phyloP scores from a whole-genome alignment of 1,284 basidiomycete genomes.

The Irpex lacteus region DNA sequence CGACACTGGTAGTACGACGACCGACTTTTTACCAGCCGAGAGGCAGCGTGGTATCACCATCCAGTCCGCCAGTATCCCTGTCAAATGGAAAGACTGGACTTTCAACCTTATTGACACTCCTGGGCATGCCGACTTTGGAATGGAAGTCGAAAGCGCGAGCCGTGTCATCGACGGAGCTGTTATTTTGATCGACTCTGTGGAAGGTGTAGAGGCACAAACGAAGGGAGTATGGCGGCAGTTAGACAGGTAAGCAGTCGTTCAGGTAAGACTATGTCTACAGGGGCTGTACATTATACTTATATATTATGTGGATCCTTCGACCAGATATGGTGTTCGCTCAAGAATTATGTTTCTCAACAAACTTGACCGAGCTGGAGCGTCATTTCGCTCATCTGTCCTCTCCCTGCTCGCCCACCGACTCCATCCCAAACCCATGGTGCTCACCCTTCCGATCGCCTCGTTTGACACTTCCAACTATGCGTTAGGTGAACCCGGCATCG shows the following conservation, averaged over 20 bases:
- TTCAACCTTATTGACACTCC: slow-evolving; percentile 91
- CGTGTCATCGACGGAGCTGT: slow-evolving; percentile 88
- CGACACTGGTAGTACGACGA: slow-evolving; percentile 87
- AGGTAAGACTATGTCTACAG: slow-evolving; percentile 23
- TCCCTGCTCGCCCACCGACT: slow-evolving; percentile 74
- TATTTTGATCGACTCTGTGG: slow-evolving; percentile 85
- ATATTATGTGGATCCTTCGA: no score
- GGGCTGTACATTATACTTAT: no score
- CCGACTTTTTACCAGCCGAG: slow-evolving; percentile 88
- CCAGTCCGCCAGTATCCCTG: slow-evolving; percentile 88
- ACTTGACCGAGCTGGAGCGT: slow-evolving; percentile 82
- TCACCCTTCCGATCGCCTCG: slow-evolving; percentile 80
- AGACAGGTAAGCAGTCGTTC: slow-evolving; percentile 60
- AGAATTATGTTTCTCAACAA: slow-evolving; percentile 87
- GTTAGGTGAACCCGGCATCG: slow-evolving; percentile 70
- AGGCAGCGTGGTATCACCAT: slow-evolving; percentile 90
- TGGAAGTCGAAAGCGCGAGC: slow-evolving; percentile 92
- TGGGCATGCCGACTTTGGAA: slow-evolving; percentile 91
- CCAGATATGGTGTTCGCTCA: slow-evolving; percentile 76
- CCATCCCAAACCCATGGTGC: slow-evolving; percentile 68
- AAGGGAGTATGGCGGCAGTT: slow-evolving; percentile 86
- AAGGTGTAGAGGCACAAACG: slow-evolving; percentile 89
- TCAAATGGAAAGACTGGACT: slow-evolving; percentile 81
- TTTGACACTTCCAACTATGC: slow-evolving; percentile 63
- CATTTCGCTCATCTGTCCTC: slow-evolving; percentile 64